Base-by-base conservation (phyloP, 2,329 filamentous ascomycete genomes). In the Emydomyces testavorans region DNA sequence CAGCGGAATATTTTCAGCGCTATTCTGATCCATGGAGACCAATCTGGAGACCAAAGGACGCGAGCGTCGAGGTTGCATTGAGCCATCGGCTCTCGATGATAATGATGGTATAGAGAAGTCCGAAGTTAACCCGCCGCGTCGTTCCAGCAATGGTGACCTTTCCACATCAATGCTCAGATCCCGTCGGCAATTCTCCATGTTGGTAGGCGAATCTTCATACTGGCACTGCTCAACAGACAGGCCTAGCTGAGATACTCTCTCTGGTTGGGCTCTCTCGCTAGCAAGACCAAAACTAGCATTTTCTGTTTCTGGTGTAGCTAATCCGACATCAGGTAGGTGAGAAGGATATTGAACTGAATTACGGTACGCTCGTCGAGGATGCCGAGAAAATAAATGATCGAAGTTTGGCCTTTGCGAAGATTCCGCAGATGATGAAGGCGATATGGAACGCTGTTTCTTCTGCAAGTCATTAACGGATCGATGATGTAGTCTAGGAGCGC, bases 1-100 rank as follows among this genome's bases (percentile, higher is more conserved):
- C 52, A 98, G 73, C 66, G 87, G 95, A 54, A 86, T 87, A 70
- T 95, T 90, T 62, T 92, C 38, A 6, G 38, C 7, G 11, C 31
- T 47, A 26, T 26, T 32, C 18, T 40, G 36, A 26, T 48, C 53
- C 46, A 45, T 53, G 35, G 43, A 51, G 2, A 39, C 5, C 20
- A 44, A 28, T 13, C 43, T 37, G 5, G 47, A 37, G 6, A 42
- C 53, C 11, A 49, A 26, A 20, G 76, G 72, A 24, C 74, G 64
- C 38, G 66, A 62, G 43, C 39, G 58, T 53, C 51, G 54, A 50
- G 26, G 48, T 50, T 41, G 56, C 46, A 21, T 35, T 24, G 38
- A 31, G n/a, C 36, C 21, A 35, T 40, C 36, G 1, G 21, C 11
- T 15, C 28, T 38, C 3, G 36, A 47, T 13, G 45, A 35, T 11